Percentiles rank a stretch among this genome's conserved stretches.
Conservation (phyloP, 805 yeast genomes). For the Cyberlindnera veronae region DNA sequence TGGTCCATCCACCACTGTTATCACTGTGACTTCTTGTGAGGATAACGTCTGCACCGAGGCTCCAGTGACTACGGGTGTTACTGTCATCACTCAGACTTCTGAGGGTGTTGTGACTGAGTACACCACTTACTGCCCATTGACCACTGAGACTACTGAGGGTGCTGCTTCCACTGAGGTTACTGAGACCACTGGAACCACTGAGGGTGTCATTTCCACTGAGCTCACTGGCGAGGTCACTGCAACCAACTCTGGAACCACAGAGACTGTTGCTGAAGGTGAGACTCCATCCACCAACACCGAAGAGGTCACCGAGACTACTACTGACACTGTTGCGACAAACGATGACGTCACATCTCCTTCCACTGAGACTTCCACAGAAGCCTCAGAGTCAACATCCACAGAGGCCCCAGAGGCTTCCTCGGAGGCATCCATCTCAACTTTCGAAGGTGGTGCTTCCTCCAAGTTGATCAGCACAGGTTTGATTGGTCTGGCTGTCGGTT, state of each 20-base stretch:
- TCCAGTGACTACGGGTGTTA: slow-evolving; percentile 27
- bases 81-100: slow-evolving; percentile 25
- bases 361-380: no score
- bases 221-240: slow-evolving; percentile 22
- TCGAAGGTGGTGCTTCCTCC: not conserved
- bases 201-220: slow-evolving; percentile 16
- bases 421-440: not conserved
- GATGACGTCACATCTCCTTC: no score
- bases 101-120: slow-evolving; percentile 23
- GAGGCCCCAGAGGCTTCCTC: not conserved
- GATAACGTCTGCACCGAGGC: slow-evolving; percentile 21
- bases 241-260: not conserved
- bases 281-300: not conserved
- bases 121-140: slow-evolving; percentile 25
- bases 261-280: not conserved
- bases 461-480: no score
- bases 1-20: slow-evolving; percentile 30
- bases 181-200: slow-evolving; percentile 9
- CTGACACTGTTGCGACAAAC: no score
- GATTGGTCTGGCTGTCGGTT: no score
- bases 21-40: slow-evolving; percentile 32
- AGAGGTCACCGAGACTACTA: not conserved
- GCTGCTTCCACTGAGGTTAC: slow-evolving; percentile 13
- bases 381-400: no score
- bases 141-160: slow-evolving; percentile 10